Evolutionary conservation across 805 yeast species (phyloP), one percentile per base, ranked within the genome.

Genomic region (Saccharomycopsis sp.): DNA sequence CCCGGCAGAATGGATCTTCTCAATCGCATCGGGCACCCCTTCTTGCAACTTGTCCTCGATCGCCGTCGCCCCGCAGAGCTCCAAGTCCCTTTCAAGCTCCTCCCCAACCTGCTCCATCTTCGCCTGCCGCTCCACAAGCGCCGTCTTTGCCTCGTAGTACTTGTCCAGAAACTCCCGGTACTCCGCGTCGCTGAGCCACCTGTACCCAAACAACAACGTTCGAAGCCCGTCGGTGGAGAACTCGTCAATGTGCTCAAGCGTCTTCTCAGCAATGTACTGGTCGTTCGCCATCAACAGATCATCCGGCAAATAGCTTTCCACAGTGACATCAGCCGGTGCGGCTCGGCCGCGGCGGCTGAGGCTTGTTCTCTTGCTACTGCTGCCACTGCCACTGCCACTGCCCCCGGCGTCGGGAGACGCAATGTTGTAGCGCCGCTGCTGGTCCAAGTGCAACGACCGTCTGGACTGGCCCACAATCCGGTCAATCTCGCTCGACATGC

Each of bases 1-100:
- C 2, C 95, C 95, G 0, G 99, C 97, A 48, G 94, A 69, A 52
- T 95, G 73, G 37, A 92, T 68, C 54, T 86, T 87, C 44, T 86
- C 96, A 48, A 92, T 88, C 0, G 97, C 75, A 41, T 88, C 95
- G 17, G 96, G 81, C 5, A 92, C 98, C n/a, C 98, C 99, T 18
- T 79, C 81, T 61, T 92, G 99, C 30, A 92, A 67, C 55, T 89
- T 92, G 56, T 92, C 99, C 57, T 92, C 99, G 48, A 92, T 92
- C 0, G 97, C 98, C 4, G 96, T 87, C 3, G 95, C 96, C 4
- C 98, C 99, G 6, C 80, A 58, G 5, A 92, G 61, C 41, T 70
- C 77, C 29, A 89, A 63, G n/a, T 70, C 68, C 8, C 57, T 60
- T 59, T 92, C 99, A 41, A 92, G 64, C 37, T 65, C 57, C 35